Percentiles rank a stretch among this genome's conserved stretches.
Conservation (phyloP, 169 alveolate genomes). For the Plasmodium blacklocki region DNA sequence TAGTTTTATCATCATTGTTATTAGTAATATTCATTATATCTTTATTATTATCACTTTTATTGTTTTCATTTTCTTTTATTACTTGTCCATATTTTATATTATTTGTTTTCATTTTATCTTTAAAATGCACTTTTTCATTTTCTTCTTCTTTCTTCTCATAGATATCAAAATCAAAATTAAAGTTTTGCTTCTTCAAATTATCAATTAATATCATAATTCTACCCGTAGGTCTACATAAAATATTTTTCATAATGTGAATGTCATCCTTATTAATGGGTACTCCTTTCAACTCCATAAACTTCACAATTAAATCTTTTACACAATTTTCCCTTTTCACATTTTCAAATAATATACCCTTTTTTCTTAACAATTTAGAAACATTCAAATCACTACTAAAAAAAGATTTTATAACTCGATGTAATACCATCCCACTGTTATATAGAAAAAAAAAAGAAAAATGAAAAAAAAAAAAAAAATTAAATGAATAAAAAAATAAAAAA, state of each 20-base stretch:
- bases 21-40: neutral
- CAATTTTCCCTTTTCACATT: conserved; percentile 73
- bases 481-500: no score
- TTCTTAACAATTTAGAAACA: conserved; percentile 41
- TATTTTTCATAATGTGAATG: conserved; percentile 83
- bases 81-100: neutral
- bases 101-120: neutral
- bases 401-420: conserved; percentile 8
- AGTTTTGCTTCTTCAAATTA: conserved; percentile 78
- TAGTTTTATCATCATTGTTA: neutral
- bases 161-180: conserved; percentile 77
- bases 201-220: conserved; percentile 81
- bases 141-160: neutral
- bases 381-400: conserved; percentile 54
- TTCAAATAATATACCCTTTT: conserved; percentile 67
- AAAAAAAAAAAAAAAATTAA: neutral
- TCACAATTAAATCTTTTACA: conserved; percentile 49
- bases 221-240: conserved; percentile 83
- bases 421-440: neutral
- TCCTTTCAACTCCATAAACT: conserved; percentile 77
- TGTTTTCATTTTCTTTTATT: neutral
- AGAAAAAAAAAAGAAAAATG: neutral
- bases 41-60: neutral
- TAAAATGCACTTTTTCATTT: neutral
- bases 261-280: conserved; percentile 78